Percentiles rank a stretch among this genome's conserved stretches.
Evolutionary conservation across 2,329 filamentous ascomycete genomes (phyloP).

Genomic region (Claviceps africana): DNA sequence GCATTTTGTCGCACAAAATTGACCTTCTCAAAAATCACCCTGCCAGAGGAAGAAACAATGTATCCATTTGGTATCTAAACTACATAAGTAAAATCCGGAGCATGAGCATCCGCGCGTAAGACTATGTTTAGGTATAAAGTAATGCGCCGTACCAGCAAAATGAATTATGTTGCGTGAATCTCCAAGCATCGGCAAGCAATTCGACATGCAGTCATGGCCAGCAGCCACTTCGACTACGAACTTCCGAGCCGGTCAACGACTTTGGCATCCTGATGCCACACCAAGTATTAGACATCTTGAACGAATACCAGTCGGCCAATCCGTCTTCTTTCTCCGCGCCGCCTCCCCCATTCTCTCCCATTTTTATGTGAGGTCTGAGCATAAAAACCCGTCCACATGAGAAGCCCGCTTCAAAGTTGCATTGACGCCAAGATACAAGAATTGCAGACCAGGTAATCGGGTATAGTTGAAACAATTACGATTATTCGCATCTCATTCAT

Average conservation of each 20-base stretch:
- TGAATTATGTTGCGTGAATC: conserved; percentile 8
- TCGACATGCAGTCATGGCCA: neutral
- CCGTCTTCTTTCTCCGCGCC: neutral
- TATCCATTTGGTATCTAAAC: conserved; percentile 13
- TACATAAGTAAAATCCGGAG: conserved; percentile 12
- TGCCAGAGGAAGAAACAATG: neutral
- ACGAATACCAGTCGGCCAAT: neutral
- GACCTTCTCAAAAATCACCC: neutral
- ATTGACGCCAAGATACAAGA: conserved; percentile 5
- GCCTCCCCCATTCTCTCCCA: neutral
- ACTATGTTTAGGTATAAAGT: conserved; percentile 8
- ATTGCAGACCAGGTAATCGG: conserved; percentile 3
- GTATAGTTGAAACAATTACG: conserved; percentile 6
- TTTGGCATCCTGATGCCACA: neutral
- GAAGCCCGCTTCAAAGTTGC: neutral
- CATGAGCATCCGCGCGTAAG: conserved; percentile 6
- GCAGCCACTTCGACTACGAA: neutral
- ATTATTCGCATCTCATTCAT: conserved; percentile 7
- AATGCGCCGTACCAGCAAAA: conserved; percentile 3
- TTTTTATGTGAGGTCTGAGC: neutral
- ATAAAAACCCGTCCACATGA: neutral
- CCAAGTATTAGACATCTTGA: conserved; percentile 1
- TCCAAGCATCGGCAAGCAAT: conserved; percentile 1
- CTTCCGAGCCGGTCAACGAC: neutral
- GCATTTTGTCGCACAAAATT: no score